Evolutionary conservation across 2,329 filamentous ascomycete species (phyloP).

Genomic region (Arthrobotrys sinensis): DNA sequence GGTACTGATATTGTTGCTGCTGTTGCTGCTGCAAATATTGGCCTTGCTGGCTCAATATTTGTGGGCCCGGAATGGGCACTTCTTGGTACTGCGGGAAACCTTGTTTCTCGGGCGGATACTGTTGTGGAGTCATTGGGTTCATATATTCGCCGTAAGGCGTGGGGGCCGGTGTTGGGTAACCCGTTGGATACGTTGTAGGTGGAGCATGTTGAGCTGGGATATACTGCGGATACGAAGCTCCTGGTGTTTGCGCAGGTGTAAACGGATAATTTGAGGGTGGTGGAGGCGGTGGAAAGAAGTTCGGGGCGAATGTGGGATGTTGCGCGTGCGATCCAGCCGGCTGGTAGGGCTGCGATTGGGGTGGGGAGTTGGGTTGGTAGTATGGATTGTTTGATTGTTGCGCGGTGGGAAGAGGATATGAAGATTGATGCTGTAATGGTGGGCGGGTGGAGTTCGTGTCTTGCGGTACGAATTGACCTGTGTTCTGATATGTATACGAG

Average conservation of each 20-base stretch:
- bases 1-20: constrained; percentile 4
- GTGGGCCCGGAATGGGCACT: constrained; percentile 53
- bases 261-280: constrained; percentile 22
- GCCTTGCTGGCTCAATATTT: constrained; percentile 51
- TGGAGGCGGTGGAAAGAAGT: constrained; percentile 39
- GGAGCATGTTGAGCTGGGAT: constrained; percentile 38
- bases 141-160: constrained; percentile 28
- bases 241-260: constrained; percentile 38
- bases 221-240: constrained; percentile 32
- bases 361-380: constrained; percentile 17
- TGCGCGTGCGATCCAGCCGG: constrained; percentile 10
- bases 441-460: neutral
- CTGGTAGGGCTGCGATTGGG: constrained; percentile 21
- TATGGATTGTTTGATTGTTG: neutral
- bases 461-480: neutral
- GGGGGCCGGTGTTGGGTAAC: constrained; percentile 39
- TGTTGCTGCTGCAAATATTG: constrained; percentile 49
- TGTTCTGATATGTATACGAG: neutral
- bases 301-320: constrained; percentile 21
- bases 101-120: constrained; percentile 46
- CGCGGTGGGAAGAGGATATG: constrained; percentile 6
- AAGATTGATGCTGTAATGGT: constrained; percentile 11
- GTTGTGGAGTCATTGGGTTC: neutral
- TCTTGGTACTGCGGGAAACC: constrained; percentile 49
- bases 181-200: constrained; percentile 30